Evolutionary conservation across 1,284 basidiomycete genomes (phyloP), one percentile per base, ranked within the genome.

Genomic region (Leccinum brunneo-olivaceum): DNA sequence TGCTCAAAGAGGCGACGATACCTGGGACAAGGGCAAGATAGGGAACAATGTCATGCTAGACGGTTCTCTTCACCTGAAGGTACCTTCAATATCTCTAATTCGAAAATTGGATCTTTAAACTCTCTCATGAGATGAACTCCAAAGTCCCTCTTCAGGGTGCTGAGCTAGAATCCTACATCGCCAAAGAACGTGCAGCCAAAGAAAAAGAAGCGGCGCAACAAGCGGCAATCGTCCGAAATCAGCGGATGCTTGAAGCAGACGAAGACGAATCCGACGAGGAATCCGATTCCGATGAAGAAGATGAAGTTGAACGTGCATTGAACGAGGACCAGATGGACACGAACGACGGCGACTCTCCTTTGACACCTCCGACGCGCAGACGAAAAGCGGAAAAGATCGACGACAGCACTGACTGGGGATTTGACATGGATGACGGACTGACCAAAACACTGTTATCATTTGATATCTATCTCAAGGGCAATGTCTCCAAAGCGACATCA

Each of bases 401-500:
- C 3, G 81, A 84, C 48, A 74, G 69, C 14, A 63, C 68, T 8
- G 84, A 84, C 55, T 87, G 84, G 84, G 72, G 67, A 20, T 60
- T 84, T 44, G 84, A 88, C 50, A 74, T 74, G 28, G 86, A 89
- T 45, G 85, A 88, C 47, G 79, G 79, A 2, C 56, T 81, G 39
- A 79, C 79, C 9, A 83, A 81, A 56, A 81, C 84, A 43, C 67
- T 85, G 49, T 72, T 94, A 48, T 92, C 89, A 2, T 98, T 88
- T 57, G 95, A 98, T 63, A 96, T 98, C 54, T 98, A 92, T 64
- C 74, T 98, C 50, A 96, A 95, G 62, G 96, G 94, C 6, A 89
- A 94, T 57, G 83, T 92, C 28, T 84, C 84, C 36, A 85, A 86
- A 50, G 72, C 82, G 18, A 85, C 79, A 0, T 82, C 81, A 2